These are phyloP conservation scores for Trichoderma hamatum DNA, from an alignment of 2,329 filamentous ascomycete species.

Conservation along the genomic window DNA sequence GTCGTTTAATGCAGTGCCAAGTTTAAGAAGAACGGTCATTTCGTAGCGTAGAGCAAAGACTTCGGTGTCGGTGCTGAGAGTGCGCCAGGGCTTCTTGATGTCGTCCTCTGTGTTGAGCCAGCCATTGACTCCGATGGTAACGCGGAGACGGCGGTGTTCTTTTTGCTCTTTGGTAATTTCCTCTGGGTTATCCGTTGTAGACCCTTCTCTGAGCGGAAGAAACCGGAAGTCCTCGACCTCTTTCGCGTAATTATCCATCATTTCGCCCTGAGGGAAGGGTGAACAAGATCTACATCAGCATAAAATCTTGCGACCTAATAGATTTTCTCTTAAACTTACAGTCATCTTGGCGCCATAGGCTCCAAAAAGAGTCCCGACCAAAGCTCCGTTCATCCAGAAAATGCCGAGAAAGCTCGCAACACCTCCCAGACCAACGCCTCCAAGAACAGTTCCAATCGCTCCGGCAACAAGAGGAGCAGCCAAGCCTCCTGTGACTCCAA, in stretches of 20 bases:
- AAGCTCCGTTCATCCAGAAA: constrained; percentile 80
- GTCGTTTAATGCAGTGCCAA: constrained; percentile 72
- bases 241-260: constrained; percentile 85
- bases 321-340: constrained; percentile 36
- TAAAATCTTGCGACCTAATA: too few species aligned
- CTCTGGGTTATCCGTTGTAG: constrained; percentile 36
- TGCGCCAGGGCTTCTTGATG: constrained; percentile 77
- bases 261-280: constrained; percentile 58
- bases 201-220: constrained; percentile 65
- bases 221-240: constrained; percentile 84
- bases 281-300: not conserved
- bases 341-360: constrained; percentile 82
- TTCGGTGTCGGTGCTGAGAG: constrained; percentile 71
- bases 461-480: constrained; percentile 87
- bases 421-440: constrained; percentile 80
- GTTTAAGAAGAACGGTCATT: constrained; percentile 71
- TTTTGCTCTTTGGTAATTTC: constrained; percentile 32
- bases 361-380: constrained; percentile 86
- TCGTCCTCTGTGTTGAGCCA: constrained; percentile 80
- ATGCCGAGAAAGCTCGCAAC: constrained; percentile 85
- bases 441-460: constrained; percentile 81
- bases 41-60: constrained; percentile 86
- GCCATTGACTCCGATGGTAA: constrained; percentile 85
- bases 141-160: constrained; percentile 61
- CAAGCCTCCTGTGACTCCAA: constrained; percentile 90